Conservation (phyloP, 164 flowering plant genomes). For the Vitis rotundifolia region DNA sequence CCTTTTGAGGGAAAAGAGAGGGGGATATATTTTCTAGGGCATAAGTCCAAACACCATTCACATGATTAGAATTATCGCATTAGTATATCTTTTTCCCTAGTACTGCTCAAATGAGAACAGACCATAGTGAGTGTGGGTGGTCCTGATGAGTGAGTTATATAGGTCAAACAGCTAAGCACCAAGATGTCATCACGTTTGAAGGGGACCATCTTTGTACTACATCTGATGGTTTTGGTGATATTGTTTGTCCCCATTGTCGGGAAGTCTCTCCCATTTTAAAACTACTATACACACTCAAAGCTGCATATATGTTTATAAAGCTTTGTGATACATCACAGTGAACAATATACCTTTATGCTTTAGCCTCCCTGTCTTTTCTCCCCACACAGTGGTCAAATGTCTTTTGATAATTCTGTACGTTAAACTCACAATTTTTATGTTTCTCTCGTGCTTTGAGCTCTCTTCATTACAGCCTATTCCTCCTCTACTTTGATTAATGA, state of each 20-base stretch:
- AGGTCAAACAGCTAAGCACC: constrained; percentile 18
- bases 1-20: no score
- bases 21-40: no score
- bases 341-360: constrained; percentile 6
- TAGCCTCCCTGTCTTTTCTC: constrained; percentile 1
- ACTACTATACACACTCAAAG: constrained; percentile 12
- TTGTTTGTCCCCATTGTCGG: constrained; percentile 25
- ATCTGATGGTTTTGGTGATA: constrained; percentile 16
- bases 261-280: background rate
- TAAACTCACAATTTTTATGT: background rate
- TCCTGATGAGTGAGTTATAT: constrained; percentile 3
- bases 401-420: background rate
- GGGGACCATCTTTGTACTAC: constrained; percentile 22
- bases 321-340: no score
- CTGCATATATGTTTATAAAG: background rate
- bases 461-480: no score
- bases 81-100: background rate
- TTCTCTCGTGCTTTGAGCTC: no score
- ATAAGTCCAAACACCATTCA: no score
- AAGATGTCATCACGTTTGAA: constrained; percentile 4
- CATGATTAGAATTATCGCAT: background rate
- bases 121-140: background rate
- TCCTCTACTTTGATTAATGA: no score
- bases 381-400: background rate
- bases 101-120: background rate